These are phyloP conservation scores for Chlorella sp. DNA, from an alignment of 139 green algal species.

Conservation along the genomic window DNA sequence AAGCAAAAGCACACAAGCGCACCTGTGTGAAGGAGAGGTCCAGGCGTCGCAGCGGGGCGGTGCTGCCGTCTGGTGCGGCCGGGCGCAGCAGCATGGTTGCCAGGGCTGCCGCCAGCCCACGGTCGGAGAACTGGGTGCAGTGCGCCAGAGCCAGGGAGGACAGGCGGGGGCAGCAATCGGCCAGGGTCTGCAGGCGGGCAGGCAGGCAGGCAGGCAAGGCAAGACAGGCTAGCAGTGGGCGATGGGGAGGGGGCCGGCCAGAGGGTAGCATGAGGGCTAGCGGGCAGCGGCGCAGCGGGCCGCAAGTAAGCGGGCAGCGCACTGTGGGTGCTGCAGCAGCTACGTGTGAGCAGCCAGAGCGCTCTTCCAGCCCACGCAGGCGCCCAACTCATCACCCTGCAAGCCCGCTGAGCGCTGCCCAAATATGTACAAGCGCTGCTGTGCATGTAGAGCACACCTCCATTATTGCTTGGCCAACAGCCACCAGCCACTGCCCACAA, in stretches of 20 bases:
- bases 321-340: no score
- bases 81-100: conserved; percentile 30
- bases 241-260: background rate
- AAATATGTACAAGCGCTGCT: no score
- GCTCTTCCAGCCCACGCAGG: no score
- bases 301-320: no score
- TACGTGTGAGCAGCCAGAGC: no score
- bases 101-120: background rate
- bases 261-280: no score
- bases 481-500: no score
- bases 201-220: background rate
- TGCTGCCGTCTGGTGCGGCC: background rate
- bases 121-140: conserved; percentile 26
- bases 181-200: conserved; percentile 1
- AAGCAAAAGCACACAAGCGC: background rate
- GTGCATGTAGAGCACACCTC: no score
- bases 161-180: conserved; percentile 9
- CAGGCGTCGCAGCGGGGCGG: conserved; percentile 19
- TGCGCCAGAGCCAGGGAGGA: conserved; percentile 23
- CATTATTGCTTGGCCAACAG: no score
- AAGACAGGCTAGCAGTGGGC: background rate
- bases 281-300: no score
- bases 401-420: no score
- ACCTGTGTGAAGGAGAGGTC: conserved; percentile 31
- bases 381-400: no score